phyloP scores from a whole-genome alignment of 202 grass and related monocot species.

The Saccharum hybrid region DNA sequence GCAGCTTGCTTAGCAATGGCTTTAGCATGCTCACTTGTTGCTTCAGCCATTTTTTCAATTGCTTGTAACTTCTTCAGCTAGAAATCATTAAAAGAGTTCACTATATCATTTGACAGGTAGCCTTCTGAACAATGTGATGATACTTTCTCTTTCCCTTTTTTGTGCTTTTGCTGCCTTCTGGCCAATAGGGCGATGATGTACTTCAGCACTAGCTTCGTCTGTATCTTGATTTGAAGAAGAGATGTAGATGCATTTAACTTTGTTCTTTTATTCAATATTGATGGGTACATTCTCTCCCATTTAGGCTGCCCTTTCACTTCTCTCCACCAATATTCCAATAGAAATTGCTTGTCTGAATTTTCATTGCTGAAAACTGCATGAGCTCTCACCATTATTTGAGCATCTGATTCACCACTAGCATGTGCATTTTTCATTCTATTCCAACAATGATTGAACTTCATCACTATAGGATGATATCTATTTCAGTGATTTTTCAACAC shows the following conservation, averaged over 20 bases:
- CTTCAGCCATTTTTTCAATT: neutral
- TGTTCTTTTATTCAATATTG: neutral
- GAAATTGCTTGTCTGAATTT: neutral
- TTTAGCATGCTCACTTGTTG: neutral
- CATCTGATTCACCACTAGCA: neutral
- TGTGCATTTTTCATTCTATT: neutral
- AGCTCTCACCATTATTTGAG: neutral
- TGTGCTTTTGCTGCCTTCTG: neutral
- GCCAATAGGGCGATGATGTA: neutral
- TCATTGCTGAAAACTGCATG: neutral
- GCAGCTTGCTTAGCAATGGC: neutral
- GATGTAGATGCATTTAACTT: neutral
- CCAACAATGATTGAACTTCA: neutral
- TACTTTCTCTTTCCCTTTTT: neutral
- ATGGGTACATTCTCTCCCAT: neutral
- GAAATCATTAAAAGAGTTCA: neutral
- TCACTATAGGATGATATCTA: neutral
- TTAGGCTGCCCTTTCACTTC: neutral
- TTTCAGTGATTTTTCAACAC: neutral
- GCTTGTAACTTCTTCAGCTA: neutral
- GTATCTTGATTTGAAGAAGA: neutral
- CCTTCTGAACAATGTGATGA: neutral
- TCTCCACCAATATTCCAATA: conserved; percentile 1
- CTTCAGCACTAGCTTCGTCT: neutral
- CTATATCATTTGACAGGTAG: neutral